phyloP scores from a whole-genome alignment of 176 grass and related monocot genomes.

The Calamus simplicifolius region DNA sequence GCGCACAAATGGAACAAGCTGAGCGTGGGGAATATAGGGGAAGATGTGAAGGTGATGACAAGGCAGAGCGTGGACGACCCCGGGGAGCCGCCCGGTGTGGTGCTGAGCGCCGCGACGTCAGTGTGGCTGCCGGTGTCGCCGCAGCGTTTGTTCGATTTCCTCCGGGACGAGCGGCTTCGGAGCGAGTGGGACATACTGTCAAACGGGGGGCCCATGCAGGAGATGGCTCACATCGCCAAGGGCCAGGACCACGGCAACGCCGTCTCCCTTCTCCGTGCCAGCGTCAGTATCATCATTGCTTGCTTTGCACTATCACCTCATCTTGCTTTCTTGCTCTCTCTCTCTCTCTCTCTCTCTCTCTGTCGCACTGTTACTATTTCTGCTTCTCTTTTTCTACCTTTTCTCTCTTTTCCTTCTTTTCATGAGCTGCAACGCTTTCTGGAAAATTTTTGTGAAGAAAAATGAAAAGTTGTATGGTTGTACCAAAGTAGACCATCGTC shows the following conservation, averaged over 20 bases:
- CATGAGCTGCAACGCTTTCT: too few species aligned
- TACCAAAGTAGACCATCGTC: too few species aligned
- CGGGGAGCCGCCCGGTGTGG: slow-evolving; percentile 73
- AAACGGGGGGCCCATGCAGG: slow-evolving; percentile 79
- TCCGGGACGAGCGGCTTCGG: slow-evolving; percentile 50
- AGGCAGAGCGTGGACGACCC: slow-evolving; percentile 72
- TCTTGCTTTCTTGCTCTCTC: too few species aligned
- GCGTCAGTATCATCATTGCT: slow-evolving; percentile 38
- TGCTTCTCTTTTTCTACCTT: too few species aligned
- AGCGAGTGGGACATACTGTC: slow-evolving; percentile 94
- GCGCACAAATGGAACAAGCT: slow-evolving; percentile 75
- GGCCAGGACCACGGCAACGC: slow-evolving; percentile 71
- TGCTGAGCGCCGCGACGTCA: slow-evolving; percentile 79
- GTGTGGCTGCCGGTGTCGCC: slow-evolving; percentile 71
- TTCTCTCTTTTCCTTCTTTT: too few species aligned
- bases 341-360: too few species aligned
- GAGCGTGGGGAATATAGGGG: slow-evolving; percentile 42
- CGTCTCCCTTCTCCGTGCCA: slow-evolving; percentile 65
- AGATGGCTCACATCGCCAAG: slow-evolving; percentile 73
- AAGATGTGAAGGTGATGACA: slow-evolving; percentile 71
- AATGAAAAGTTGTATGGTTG: too few species aligned
- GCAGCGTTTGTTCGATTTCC: slow-evolving; percentile 66
- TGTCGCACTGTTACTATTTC: too few species aligned
- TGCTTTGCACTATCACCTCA: too few species aligned
- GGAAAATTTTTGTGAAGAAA: too few species aligned